Evolutionary conservation across 2,329 filamentous ascomycete species (phyloP).

Genomic region (Fusarium continuum): DNA sequence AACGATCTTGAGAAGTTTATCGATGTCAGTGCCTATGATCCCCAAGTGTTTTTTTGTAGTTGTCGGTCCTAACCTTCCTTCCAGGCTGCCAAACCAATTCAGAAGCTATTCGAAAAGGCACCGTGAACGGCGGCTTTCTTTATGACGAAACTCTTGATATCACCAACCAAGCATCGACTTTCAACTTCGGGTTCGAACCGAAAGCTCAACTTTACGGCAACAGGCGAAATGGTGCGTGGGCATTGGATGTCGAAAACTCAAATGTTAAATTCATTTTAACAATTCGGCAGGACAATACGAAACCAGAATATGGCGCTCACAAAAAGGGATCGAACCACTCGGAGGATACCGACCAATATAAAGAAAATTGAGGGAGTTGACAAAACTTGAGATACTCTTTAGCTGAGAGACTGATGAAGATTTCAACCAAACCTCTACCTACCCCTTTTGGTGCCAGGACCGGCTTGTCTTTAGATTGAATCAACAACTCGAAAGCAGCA

Average conservation of each 20-base stretch:
- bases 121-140: slow-evolving; percentile 45
- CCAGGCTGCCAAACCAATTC: slow-evolving; percentile 86
- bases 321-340: neutral
- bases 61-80: slow-evolving; percentile 28
- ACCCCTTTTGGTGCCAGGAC: neutral
- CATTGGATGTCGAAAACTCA: neutral
- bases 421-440: neutral
- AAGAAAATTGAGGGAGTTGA: neutral
- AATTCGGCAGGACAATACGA: neutral
- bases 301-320: slow-evolving; percentile 13
- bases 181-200: too few species aligned
- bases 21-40: slow-evolving; percentile 67
- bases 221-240: neutral
- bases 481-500: neutral
- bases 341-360: neutral
- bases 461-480: neutral
- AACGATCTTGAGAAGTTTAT: slow-evolving; percentile 94
- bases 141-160: neutral
- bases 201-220: neutral
- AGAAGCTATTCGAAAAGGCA: slow-evolving; percentile 76
- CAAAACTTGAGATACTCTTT: slow-evolving; percentile 1
- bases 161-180: neutral
- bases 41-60: neutral
- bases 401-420: neutral
- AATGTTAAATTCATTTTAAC: neutral